Conservation (phyloP, 768 basidiomycete species). For the Astraeus odoratus region DNA sequence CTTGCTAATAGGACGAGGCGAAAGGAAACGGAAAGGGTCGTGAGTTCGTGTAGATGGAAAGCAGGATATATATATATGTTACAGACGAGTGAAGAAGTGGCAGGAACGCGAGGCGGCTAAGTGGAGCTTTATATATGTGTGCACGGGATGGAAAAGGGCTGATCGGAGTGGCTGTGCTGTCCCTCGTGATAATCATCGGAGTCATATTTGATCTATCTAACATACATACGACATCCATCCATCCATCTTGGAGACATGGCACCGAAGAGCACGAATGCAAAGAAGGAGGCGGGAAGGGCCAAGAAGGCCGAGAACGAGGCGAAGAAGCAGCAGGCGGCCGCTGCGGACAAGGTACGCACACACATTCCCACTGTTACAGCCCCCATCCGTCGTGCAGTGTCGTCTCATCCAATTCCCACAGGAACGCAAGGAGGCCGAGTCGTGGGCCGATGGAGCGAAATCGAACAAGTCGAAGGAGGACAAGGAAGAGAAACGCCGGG, state of each 20-base stretch:
- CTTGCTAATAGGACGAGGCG: no score
- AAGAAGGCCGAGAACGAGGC: slow-evolving; percentile 90
- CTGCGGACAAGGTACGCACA: slow-evolving; percentile 50
- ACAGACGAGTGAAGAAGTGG: background rate
- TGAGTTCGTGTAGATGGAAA: background rate
- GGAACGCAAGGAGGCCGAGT: slow-evolving; percentile 66
- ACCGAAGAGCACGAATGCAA: slow-evolving; percentile 83
- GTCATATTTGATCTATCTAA: no score
- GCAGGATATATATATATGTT: no score
- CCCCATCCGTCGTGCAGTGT: background rate
- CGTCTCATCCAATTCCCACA: slow-evolving; percentile 21
- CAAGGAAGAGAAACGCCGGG: slow-evolving; percentile 73
- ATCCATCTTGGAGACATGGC: no score
- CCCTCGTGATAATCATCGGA: slow-evolving; percentile 3
- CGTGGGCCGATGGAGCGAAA: slow-evolving; percentile 67
- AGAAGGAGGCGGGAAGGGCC: slow-evolving; percentile 85
- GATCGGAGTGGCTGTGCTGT: background rate
- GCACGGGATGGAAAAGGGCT: background rate
- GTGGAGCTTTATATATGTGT: background rate
- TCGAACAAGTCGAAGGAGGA: slow-evolving; percentile 62
- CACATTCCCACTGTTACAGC: background rate
- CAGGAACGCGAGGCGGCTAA: background rate
- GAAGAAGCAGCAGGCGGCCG: slow-evolving; percentile 63
- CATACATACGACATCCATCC: no score
- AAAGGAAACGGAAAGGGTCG: no score